Evolutionary conservation across 305 asterid genomes (phyloP), one percentile per base, ranked within the genome.

Genomic region (Rubia occidens): DNA sequence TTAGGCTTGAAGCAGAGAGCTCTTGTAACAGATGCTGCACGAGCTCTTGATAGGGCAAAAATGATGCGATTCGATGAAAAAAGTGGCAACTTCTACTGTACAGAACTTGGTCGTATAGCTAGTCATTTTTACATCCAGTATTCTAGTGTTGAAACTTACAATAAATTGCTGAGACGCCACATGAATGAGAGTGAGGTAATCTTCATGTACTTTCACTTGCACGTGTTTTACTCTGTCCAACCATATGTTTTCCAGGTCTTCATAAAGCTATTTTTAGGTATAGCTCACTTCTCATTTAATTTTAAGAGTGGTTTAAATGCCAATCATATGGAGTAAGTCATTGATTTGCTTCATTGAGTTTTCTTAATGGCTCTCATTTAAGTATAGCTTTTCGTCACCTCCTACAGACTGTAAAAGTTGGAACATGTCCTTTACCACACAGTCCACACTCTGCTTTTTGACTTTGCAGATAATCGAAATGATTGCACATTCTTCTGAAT

Each of bases 51-150:
- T 86, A 91, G 83, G 82, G 99, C 99, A 68, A 94, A 94, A 85
- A 94, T 94, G 99, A 89, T 94, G 99, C 99, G 97, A 59, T 94
- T 91, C 72, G 99, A 94, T 83, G 99, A 94, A 83, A 91, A 94
- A 85, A 94, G 97, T 76, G 99, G 99, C 81, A 94, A 94, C 80
- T 91, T 94, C 68, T 94, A 89, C 72, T 91, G 97, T 80, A 91
- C 99, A 13, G 99, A 94, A 86, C 99, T 94, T 76, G 99, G 99
- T 68, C 99, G 99, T 71, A 94, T 94, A 65, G 99, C 97, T 60
- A 94, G 99, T 82, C 99, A 94, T 85, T 94, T 94, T 79, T 94
- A 94, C 78, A 94, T 94, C 79, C 99, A 87, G 20, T 94, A 94
- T 79, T 87, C 96, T 76, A 94, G 99, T 79, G 99, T 94, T 67